Evolutionary conservation across 192 early-diverging fungal species (phyloP).

Genomic region (Umbelopsis sp.): DNA sequence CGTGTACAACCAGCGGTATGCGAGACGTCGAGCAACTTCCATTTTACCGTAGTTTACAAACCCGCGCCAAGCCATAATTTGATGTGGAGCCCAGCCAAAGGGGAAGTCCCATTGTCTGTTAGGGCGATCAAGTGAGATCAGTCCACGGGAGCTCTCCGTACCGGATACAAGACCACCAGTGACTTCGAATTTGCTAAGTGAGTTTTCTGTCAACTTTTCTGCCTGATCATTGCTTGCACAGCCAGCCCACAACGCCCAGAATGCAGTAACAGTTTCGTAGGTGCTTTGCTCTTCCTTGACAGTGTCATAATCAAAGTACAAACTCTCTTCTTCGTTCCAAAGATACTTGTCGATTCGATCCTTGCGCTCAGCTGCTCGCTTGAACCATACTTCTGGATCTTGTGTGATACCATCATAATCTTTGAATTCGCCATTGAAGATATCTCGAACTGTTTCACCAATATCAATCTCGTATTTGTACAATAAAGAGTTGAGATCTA

Average conservation of each 20-base stretch:
- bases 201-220: constrained; percentile 61
- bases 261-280: constrained; percentile 88
- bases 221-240: constrained; percentile 78
- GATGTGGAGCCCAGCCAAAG: constrained; percentile 98
- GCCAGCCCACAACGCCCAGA: constrained; percentile 92
- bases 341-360: constrained; percentile 75
- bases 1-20: constrained; percentile 95
- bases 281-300: constrained; percentile 56
- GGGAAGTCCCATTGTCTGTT: constrained; percentile 95
- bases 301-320: constrained; percentile 94
- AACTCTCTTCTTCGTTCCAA: constrained; percentile 78
- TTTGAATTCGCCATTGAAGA: constrained; percentile 59
- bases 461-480: constrained; percentile 97
- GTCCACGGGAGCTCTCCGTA: constrained; percentile 86
- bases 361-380: constrained; percentile 63
- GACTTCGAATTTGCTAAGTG: constrained; percentile 82
- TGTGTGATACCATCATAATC: constrained; percentile 45
- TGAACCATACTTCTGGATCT: constrained; percentile 59
- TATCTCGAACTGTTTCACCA: constrained; percentile 64
- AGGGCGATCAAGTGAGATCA: constrained; percentile 79
- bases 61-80: constrained; percentile 94
- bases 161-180: constrained; percentile 90
- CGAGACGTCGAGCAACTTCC: constrained; percentile 70
- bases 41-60: constrained; percentile 78
- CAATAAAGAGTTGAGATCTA: constrained; percentile 90